These are phyloP conservation scores for Erodium texanum DNA, from an alignment of 441 rosid species.

Conservation along the genomic window DNA sequence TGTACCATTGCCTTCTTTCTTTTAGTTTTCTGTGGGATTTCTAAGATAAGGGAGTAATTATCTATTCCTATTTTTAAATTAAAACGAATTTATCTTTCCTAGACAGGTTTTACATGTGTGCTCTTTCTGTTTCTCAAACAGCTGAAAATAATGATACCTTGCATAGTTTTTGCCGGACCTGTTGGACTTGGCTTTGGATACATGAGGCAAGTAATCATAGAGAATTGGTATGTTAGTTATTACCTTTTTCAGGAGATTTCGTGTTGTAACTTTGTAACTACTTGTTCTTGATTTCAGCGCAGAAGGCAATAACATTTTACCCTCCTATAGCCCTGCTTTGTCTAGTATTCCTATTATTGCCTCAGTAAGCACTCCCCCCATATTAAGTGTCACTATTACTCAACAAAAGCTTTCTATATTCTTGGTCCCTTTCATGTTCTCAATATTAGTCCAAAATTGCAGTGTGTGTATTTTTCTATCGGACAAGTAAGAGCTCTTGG, in stretches of 20 bases:
- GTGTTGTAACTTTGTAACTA: not conserved
- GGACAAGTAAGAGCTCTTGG: not conserved
- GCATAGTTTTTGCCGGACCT: constrained; percentile 8
- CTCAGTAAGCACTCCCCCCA: not conserved
- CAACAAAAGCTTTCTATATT: not conserved
- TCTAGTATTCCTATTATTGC: constrained; percentile 6
- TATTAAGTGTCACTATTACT: not conserved
- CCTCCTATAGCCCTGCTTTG: constrained; percentile 4
- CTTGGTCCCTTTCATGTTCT: not conserved
- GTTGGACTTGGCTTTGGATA: constrained; percentile 9
- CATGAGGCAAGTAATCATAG: not conserved
- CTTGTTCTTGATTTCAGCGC: constrained; percentile 1
- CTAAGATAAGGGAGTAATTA: not conserved
- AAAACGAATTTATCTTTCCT: not conserved
- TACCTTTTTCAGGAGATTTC: not conserved
- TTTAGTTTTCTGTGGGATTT: not conserved
- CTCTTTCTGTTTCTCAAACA: not conserved
- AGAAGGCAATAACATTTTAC: constrained; percentile 1
- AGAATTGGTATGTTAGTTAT: not conserved
- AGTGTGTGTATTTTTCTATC: not conserved
- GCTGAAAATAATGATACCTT: constrained; percentile 6
- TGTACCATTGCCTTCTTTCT: not conserved
- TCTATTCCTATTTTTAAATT: not conserved
- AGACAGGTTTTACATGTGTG: not conserved
- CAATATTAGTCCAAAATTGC: not conserved